Evolutionary conservation across 2,329 filamentous ascomycete species (phyloP).

Genomic region (Colletotrichum melonis): DNA sequence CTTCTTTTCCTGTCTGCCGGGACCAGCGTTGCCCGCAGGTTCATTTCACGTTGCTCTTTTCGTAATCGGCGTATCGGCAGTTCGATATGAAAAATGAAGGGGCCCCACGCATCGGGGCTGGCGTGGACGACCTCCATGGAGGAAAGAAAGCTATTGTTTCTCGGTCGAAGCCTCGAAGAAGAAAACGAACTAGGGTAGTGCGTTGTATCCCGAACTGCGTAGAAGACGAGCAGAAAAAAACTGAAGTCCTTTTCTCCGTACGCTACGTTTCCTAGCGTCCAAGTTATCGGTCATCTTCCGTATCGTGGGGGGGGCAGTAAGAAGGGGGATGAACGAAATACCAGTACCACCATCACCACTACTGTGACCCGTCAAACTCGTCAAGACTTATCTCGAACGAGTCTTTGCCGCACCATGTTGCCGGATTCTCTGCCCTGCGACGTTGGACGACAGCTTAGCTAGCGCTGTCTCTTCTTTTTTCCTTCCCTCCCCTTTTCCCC

Average conservation of each 20-base stretch:
- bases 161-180: not conserved
- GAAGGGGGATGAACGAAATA: too few species aligned
- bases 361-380: not conserved
- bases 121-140: not conserved
- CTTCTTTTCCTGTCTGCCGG: not conserved
- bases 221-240: too few species aligned
- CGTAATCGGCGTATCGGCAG: not conserved
- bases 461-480: not conserved
- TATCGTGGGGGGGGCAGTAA: too few species aligned
- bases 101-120: not conserved
- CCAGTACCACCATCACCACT: too few species aligned
- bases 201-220: too few species aligned
- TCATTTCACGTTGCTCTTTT: not conserved
- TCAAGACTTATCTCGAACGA: not conserved
- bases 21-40: conserved; percentile 22
- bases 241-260: too few species aligned
- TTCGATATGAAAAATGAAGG: not conserved
- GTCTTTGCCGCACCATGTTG: not conserved
- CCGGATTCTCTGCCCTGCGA: not conserved
- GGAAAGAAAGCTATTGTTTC: not conserved
- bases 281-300: not conserved
- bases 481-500: not conserved
- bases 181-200: not conserved
- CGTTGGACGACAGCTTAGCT: not conserved
- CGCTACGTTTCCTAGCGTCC: not conserved